Percentiles rank a stretch among this genome's conserved stretches.
Conservation (phyloP, 345 rosid genomes). For the Arabis alpina region DNA sequence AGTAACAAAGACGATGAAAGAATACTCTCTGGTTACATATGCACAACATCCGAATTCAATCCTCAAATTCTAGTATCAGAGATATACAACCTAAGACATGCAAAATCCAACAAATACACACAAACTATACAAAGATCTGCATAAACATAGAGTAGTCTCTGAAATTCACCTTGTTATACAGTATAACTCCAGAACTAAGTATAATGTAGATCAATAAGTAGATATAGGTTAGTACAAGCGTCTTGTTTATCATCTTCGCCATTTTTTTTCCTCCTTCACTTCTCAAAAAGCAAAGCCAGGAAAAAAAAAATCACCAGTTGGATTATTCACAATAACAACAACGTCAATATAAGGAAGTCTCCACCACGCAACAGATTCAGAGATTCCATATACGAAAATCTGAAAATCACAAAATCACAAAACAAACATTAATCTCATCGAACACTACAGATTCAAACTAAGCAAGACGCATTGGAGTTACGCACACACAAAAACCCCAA, state of each 20-base stretch:
- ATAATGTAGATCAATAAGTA: slow-evolving; percentile 81
- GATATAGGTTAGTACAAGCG: slow-evolving; percentile 78
- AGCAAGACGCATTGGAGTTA: slow-evolving; percentile 8
- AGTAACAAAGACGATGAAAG: slow-evolving; percentile 1
- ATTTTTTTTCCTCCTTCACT: slow-evolving; percentile 34
- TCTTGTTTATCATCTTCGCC: slow-evolving; percentile 67
- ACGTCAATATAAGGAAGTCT: slow-evolving; percentile 20
- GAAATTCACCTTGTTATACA: slow-evolving; percentile 82
- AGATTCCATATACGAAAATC: slow-evolving; percentile 39
- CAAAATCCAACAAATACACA: slow-evolving; percentile 1
- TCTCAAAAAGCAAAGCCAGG: slow-evolving; percentile 21
- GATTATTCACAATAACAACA: slow-evolving; percentile 33
- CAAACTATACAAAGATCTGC: neutral
- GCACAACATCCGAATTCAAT: slow-evolving; percentile 6
- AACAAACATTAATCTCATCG: neutral
- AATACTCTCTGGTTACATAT: too few species aligned
- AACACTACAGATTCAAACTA: slow-evolving; percentile 25
- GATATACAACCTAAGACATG: slow-evolving; percentile 5
- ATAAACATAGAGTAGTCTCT: neutral
- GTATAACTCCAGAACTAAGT: slow-evolving; percentile 88
- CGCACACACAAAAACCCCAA: slow-evolving; percentile 10
- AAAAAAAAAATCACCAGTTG: slow-evolving; percentile 8
- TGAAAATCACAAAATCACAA: slow-evolving; percentile 8
- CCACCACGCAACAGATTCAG: slow-evolving; percentile 29
- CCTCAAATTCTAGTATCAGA: neutral